Percentiles rank a stretch among this genome's conserved stretches.
These are phyloP conservation scores for Phaeosphaeriaceae sp. DNA, from an alignment of 2,329 filamentous ascomycete genomes.

Conservation along the genomic window DNA sequence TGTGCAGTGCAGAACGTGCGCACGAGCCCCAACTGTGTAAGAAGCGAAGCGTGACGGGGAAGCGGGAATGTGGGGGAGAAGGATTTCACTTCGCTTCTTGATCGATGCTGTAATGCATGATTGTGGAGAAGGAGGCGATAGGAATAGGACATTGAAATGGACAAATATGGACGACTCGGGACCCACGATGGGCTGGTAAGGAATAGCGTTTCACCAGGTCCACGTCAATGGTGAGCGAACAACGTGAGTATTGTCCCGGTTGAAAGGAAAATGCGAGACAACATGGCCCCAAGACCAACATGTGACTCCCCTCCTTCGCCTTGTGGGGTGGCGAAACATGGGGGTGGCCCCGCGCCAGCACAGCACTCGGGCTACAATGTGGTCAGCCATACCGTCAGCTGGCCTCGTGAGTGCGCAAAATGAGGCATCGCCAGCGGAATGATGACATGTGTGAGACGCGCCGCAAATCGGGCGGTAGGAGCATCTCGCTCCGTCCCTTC, in stretches of 20 bases:
- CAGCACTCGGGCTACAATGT: not conserved
- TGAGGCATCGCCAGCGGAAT: not conserved
- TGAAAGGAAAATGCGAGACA: not conserved
- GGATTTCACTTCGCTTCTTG: not conserved
- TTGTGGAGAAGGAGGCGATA: not conserved
- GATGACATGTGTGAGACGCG: not conserved
- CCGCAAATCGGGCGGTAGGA: not conserved
- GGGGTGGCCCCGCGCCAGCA: not conserved
- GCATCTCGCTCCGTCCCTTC: not conserved
- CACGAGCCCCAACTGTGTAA: not conserved
- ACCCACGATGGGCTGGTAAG: no score
- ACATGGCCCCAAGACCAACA: not conserved
- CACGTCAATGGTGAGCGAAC: not conserved
- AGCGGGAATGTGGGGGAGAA: not conserved
- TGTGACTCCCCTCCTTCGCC: not conserved
- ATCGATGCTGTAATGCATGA: not conserved
- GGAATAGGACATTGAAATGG: not conserved
- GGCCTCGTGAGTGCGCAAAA: not conserved
- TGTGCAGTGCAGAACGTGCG: not conserved
- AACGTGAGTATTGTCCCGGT: not conserved
- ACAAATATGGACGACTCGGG: not conserved
- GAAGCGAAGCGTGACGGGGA: not conserved
- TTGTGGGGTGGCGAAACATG: not conserved
- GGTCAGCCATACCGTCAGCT: not conserved
- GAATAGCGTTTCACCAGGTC: not conserved